These are phyloP conservation scores for Lactarius hengduanensis DNA, from an alignment of 768 basidiomycete species.

Conservation along the genomic window DNA sequence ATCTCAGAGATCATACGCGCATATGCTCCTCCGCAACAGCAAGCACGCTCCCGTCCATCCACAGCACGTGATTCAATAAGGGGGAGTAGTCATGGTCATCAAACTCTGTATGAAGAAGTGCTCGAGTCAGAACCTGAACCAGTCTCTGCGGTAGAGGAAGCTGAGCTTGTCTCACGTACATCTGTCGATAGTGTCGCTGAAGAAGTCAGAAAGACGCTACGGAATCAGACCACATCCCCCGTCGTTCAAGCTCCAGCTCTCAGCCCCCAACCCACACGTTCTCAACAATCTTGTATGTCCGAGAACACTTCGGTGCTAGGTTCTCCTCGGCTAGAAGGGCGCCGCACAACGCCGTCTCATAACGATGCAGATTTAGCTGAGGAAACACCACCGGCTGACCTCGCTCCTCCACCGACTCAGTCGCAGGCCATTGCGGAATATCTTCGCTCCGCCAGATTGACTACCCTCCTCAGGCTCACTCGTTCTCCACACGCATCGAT, in stretches of 20 bases:
- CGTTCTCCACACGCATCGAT: constrained; percentile 77
- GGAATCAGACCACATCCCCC: constrained; percentile 48
- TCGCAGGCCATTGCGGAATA: constrained; percentile 83
- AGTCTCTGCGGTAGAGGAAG: constrained; percentile 53
- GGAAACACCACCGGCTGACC: constrained; percentile 43
- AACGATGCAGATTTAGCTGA: constrained; percentile 31
- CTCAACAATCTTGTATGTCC: constrained; percentile 28
- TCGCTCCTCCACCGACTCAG: constrained; percentile 45
- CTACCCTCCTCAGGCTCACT: constrained; percentile 75
- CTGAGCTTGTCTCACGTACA: constrained; percentile 70
- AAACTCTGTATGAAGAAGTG: constrained; percentile 48
- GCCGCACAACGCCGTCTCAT: constrained; percentile 11
- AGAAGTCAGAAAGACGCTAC: constrained; percentile 71
- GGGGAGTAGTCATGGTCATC: constrained; percentile 46
- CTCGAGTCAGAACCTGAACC: constrained; percentile 51
- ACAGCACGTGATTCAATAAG: constrained; percentile 46
- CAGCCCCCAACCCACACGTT: constrained; percentile 33
- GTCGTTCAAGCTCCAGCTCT: constrained; percentile 37
- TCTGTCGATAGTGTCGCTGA: constrained; percentile 87
- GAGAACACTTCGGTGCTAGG: constrained; percentile 22
- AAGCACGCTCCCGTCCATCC: constrained; percentile 49
- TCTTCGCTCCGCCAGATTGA: constrained; percentile 81
- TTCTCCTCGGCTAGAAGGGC: constrained; percentile 17
- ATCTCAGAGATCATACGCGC: constrained; percentile 87
- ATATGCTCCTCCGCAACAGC: constrained; percentile 63